phyloP scores from a whole-genome alignment of 176 grass and related monocot genomes.

The Puccinellia tenuiflora region DNA sequence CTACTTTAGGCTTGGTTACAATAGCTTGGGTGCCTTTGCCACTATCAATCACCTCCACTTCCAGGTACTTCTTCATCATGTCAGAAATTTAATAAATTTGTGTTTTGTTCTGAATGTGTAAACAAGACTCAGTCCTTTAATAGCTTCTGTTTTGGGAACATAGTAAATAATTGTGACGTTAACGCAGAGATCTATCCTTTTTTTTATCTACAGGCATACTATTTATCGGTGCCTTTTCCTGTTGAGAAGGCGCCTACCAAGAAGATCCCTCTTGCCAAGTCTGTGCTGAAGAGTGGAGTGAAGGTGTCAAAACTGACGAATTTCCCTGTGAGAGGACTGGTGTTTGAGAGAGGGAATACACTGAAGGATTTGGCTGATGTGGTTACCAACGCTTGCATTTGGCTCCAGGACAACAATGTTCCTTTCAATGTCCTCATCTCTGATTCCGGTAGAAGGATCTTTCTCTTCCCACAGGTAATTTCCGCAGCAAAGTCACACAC shows the following conservation, averaged over 20 bases:
- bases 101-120: not conserved
- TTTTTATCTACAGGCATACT: conserved; percentile 50
- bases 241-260: conserved; percentile 61
- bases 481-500: not conserved
- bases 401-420: conserved; percentile 68
- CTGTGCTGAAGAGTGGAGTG: conserved; percentile 32
- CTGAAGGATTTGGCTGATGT: conserved; percentile 57
- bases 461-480: conserved; percentile 72
- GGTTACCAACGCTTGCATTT: conserved; percentile 57
- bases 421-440: conserved; percentile 73
- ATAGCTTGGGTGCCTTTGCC: conserved; percentile 76
- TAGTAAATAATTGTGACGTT: not conserved
- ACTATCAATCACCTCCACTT: conserved; percentile 81
- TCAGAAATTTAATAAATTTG: not conserved
- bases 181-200: not conserved
- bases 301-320: conserved; percentile 54
- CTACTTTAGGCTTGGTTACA: conserved; percentile 81
- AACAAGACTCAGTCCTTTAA: not conserved
- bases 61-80: conserved; percentile 35
- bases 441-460: conserved; percentile 50
- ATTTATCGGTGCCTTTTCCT: conserved; percentile 49
- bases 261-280: conserved; percentile 41
- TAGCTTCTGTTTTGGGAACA: not conserved
- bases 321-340: conserved; percentile 62
- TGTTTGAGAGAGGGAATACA: conserved; percentile 51